Evolutionary conservation across 2,329 filamentous ascomycete genomes (phyloP), one percentile per base, ranked within the genome.

Genomic region (Magnaporthiopsis incrustans): DNA sequence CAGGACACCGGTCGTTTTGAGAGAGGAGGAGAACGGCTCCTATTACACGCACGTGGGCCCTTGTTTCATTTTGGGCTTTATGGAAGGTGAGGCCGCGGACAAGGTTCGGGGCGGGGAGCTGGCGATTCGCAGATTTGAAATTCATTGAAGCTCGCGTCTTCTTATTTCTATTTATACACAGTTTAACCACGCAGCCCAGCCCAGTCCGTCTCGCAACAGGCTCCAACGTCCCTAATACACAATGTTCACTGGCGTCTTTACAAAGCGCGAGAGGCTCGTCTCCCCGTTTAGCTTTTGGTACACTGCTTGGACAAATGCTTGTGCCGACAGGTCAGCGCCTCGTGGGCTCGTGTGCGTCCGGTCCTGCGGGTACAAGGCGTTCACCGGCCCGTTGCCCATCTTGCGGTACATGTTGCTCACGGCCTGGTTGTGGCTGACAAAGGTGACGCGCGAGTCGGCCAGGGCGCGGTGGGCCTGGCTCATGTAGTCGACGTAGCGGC

Each of bases 401-500:
- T 76, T 74, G 70, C 80, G 71, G 61, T 63, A 57, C 61, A 27
- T 64, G 71, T 82, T 86, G 56, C 78, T 80, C 67, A 81, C 78
- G 4, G 81, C 84, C 6, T 81, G 79, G 68, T 87, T 87, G 69
- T 89, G 86, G 33, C 87, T 82, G 12, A 89, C 81, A 70, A 83
- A 87, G 11, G 79, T 77, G 2, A 82, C 82, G 11, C 81, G 78
- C 15, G 70, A 63, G 25, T 69, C 71, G 11, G 73, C 73, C 26
- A 73, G 74, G 26, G 72, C 75, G 22, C 79, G 58, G 38, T 77
- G 73, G 26, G 72, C 68, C 0, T 72, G 70, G n/a, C 77, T 76
- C 18, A 74, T 78, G 68, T 86, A 88, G 26, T 76, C 81, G 8
- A 84, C 83, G 67, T 89, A 89, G 12, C 85, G 77, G 32, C 77